Evolutionary conservation across 306 rosid species (phyloP).

Genomic region (Coriaria nepalensis): DNA sequence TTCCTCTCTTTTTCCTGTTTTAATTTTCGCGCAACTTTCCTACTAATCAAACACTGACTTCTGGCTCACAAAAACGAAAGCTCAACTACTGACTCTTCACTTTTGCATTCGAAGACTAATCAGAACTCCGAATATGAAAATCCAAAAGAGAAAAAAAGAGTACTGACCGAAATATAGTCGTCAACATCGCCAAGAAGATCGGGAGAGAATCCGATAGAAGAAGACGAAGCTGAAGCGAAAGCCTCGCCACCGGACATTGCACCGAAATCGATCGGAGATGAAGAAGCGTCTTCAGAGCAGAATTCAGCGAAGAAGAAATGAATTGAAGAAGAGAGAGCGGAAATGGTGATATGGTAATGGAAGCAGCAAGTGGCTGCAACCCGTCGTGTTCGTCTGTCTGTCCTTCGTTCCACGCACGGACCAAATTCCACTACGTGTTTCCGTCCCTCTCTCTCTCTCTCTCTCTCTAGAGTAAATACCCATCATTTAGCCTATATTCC

Average conservation of each 20-base stretch:
- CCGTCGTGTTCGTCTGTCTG: conserved; percentile 46
- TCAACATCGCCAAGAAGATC: conserved; percentile 50
- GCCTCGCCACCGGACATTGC: conserved; percentile 34
- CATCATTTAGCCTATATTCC: no score
- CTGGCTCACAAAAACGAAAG: background rate
- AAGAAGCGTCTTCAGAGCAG: background rate
- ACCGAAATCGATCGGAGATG: background rate
- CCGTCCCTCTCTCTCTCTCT: conserved; percentile 9
- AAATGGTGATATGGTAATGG: conserved; percentile 1
- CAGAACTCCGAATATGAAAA: background rate
- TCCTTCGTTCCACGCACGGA: conserved; percentile 50
- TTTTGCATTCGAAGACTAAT: conserved; percentile 1
- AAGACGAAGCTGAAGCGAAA: conserved; percentile 14
- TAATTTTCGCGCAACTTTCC: conserved; percentile 5
- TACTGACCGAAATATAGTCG: conserved; percentile 57
- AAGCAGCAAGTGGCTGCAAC: conserved; percentile 4
- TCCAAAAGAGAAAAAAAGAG: background rate
- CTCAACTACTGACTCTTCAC: conserved; percentile 1
- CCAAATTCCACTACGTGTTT: conserved; percentile 33
- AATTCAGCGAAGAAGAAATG: conserved; percentile 2
- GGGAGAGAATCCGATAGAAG: conserved; percentile 9
- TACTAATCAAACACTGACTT: conserved; percentile 13
- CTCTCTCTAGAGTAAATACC: no score
- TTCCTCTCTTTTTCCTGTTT: no score
- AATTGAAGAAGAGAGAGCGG: conserved; percentile 2